Percentiles rank a stretch among this genome's conserved stretches.
These are phyloP conservation scores for Cyanodermella asteris DNA, from an alignment of 2,329 filamentous ascomycete species.

Conservation along the genomic window DNA sequence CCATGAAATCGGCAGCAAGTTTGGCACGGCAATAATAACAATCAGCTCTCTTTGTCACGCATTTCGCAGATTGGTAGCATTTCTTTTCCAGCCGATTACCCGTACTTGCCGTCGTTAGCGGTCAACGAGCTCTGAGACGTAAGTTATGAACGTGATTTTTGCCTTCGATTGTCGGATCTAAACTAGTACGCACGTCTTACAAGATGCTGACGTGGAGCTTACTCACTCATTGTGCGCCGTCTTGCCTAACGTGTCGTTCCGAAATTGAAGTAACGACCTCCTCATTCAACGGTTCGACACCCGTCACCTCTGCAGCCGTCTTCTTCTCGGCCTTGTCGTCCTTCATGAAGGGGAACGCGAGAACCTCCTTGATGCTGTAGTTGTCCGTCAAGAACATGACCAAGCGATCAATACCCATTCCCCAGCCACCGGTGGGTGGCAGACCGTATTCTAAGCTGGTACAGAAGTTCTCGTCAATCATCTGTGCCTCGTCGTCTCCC, in stretches of 20 bases:
- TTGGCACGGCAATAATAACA: not conserved
- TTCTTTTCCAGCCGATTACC: not conserved
- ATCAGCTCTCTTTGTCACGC: not conserved
- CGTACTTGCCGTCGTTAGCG: not conserved
- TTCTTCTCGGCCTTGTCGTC: slow-evolving; percentile 38
- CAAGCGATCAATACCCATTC: slow-evolving; percentile 83
- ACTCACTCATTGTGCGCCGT: slow-evolving; percentile 1
- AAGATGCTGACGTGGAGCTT: not conserved
- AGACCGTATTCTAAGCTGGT: slow-evolving; percentile 74
- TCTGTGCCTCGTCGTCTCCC: slow-evolving; percentile 90
- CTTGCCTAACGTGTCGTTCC: slow-evolving; percentile 13
- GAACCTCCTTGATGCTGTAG: slow-evolving; percentile 87
- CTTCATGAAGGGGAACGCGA: slow-evolving; percentile 98
- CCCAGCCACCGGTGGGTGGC: slow-evolving; percentile 88
- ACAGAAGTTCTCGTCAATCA: slow-evolving; percentile 91
- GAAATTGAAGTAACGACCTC: slow-evolving; percentile 44
- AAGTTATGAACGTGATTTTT: not conserved
- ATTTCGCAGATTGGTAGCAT: not conserved
- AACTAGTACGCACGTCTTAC: not conserved
- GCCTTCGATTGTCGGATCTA: not conserved
- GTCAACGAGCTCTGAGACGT: not conserved
- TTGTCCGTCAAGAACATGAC: slow-evolving; percentile 94
- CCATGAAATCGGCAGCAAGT: too few species aligned
- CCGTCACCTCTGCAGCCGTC: slow-evolving; percentile 35
- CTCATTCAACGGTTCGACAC: slow-evolving; percentile 33